phyloP scores from a whole-genome alignment of 176 grass and related monocot species.

The Rhipidocladum racemiflorum region DNA sequence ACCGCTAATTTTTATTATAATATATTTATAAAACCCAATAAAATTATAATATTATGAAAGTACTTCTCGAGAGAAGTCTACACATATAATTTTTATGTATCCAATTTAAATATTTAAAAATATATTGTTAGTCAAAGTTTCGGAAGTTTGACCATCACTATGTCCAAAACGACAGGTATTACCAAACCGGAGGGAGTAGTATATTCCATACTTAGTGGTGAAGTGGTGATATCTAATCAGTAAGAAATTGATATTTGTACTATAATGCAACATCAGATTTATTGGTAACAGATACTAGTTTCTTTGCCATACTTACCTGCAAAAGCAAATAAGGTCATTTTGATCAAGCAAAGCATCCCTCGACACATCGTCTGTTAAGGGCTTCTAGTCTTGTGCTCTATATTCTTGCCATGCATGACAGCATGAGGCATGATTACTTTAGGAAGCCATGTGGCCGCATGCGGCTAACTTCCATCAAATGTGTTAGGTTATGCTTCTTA shows the following conservation, averaged over 20 bases:
- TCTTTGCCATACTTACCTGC: not conserved
- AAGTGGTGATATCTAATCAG: not conserved
- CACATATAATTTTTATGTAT: no score
- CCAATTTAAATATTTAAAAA: no score
- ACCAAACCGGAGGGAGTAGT: no score
- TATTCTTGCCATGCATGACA: constrained; percentile 15
- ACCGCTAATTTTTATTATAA: no score
- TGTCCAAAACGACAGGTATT: no score
- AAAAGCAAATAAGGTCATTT: not conserved
- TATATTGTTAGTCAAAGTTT: no score
- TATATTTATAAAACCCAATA: no score
- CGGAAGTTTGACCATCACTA: no score
- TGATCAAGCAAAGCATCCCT: constrained; percentile 2
- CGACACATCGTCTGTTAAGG: not conserved
- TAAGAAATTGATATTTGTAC: not conserved
- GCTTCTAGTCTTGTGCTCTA: not conserved
- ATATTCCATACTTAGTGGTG: not conserved
- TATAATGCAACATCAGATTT: not conserved
- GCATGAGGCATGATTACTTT: constrained; percentile 19
- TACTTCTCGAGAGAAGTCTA: no score
- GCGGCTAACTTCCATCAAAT: constrained; percentile 15
- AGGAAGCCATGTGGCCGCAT: constrained; percentile 22
- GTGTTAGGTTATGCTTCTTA: not conserved
- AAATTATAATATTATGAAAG: no score
- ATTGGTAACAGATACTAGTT: not conserved